Base-by-base conservation (phyloP, 805 yeast genomes). In the Candida pseudofarinosa region DNA sequence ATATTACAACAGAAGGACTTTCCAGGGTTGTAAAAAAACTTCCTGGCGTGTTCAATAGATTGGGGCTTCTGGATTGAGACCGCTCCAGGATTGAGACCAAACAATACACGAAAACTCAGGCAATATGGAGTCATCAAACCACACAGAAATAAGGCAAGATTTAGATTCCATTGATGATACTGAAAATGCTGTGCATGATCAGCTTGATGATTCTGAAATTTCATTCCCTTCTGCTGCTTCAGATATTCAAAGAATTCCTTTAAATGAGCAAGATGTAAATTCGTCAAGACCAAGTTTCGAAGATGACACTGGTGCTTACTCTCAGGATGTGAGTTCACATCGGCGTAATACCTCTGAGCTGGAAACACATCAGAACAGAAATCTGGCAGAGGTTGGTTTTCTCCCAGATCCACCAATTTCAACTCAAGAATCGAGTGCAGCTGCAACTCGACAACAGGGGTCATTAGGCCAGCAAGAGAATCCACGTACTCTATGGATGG, bases 401-500 rank as follows among this genome's bases (percentile, higher is more conserved):
- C 63, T 70, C 6, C 75, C 75, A 23, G 60, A 63, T 26, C 75
- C 75, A 1, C 75, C 75, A 2, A 48, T 65, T 4, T 58, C 69
- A 3, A 65, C 73, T 3, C 65, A 63, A 45, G 68, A 65, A 46
- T 63, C 64, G 39, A 59, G 59, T 31, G 54, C 49, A 10, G 67
- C 68, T 28, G 62, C 62, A 26, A 63, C 54, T 23, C 32, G 41
- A 12, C 39, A 46, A 20, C 40, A 36, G 8, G 44, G 45, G 1
- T 19, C 33, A 6, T 19, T 51, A 8, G 51, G 48, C 3, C 51
- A 52, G 14, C 41, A 50, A 2, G 62, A 57, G n/a, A 71, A 76
- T 13, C 88, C 95, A 19, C 73, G 84, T 46, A 85, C 95, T 1
- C 65, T 85, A 26, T 85, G 95, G 95, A 85, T 85, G 95, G 95